Evolutionary conservation across 2,329 filamentous ascomycete genomes (phyloP).

Genomic region (Phialophora verrucosa): DNA sequence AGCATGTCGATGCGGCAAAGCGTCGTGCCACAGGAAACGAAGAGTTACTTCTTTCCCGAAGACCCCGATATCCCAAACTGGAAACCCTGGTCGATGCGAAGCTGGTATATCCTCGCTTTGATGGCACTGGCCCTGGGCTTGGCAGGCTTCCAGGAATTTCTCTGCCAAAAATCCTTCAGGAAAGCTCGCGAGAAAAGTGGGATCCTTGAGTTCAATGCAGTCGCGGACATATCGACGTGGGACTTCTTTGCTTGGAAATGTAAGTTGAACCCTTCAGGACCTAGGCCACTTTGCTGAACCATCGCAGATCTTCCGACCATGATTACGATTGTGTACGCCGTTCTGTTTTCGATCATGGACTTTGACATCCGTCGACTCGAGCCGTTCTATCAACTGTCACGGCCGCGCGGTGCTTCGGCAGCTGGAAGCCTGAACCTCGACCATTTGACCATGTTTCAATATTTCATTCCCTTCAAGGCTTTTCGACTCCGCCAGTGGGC

Average conservation of each 20-base stretch:
- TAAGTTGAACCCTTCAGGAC: conserved; percentile 18
- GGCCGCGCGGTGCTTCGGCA: conserved; percentile 43
- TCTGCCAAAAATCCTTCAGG: conserved; percentile 44
- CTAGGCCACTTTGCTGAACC: conserved; percentile 10
- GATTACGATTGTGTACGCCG: conserved; percentile 56
- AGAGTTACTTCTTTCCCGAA: conserved; percentile 45
- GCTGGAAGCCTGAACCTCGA: conserved; percentile 55
- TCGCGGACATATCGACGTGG: conserved; percentile 40
- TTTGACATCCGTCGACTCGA: conserved; percentile 59
- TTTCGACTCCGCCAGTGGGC: conserved; percentile 54
- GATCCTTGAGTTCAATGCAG: conserved; percentile 42
- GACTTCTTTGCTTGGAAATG: conserved; percentile 48
- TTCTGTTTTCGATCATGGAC: conserved; percentile 57
- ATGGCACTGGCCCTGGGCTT: conserved; percentile 42
- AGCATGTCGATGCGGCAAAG: conserved; percentile 23
- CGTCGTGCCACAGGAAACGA: conserved; percentile 39
- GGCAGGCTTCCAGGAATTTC: conserved; percentile 45
- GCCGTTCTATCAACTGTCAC: conserved; percentile 54
- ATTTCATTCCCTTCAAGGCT: conserved; percentile 54
- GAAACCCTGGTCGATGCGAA: conserved; percentile 46
- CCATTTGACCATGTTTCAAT: conserved; percentile 55
- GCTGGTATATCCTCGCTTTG: conserved; percentile 43
- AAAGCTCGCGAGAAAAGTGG: conserved; percentile 47
- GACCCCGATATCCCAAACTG: conserved; percentile 46
- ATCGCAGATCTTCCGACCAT: conserved; percentile 49